Evolutionary conservation across 2,329 filamentous ascomycete genomes (phyloP).

Genomic region (Lanzia echinophila): DNA sequence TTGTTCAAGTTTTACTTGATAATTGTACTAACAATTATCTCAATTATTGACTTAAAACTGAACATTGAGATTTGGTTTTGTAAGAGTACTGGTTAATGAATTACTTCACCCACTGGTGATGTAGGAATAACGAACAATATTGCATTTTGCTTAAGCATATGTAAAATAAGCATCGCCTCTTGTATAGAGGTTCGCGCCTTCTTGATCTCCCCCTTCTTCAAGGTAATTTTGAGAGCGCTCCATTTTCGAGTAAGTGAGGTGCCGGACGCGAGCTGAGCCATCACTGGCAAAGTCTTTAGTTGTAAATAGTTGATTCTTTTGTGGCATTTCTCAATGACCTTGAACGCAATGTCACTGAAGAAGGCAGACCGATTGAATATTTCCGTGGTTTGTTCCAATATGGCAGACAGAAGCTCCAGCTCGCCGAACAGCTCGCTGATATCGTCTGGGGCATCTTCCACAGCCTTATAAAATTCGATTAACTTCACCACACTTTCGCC

Average conservation of each 20-base stretch:
- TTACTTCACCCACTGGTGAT: too few relatives aligned
- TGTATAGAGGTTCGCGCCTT: neutral
- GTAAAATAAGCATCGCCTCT: neutral
- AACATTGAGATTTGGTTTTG: too few relatives aligned
- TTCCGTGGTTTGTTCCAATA: neutral
- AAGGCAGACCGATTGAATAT: neutral
- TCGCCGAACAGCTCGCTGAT: neutral
- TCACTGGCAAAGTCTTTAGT: neutral
- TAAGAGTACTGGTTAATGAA: too few relatives aligned
- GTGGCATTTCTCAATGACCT: neutral
- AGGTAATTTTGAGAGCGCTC: neutral
- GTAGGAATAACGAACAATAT: too few relatives aligned
- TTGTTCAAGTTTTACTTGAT: too few relatives aligned
- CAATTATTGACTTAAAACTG: too few relatives aligned
- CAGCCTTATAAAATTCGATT: neutral
- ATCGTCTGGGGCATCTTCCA: constrained; percentile 1
- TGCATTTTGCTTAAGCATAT: neutral
- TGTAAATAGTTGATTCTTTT: neutral
- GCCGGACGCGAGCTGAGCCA: neutral
- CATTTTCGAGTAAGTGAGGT: neutral
- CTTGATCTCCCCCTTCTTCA: neutral
- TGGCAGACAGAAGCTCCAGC: neutral
- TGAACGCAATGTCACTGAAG: neutral
- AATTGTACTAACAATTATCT: too few relatives aligned
- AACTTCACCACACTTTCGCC: neutral